Evolutionary conservation across 1,139 yeast species (phyloP), one percentile per base, ranked within the genome.

Genomic region (Candida sanyaensis): DNA sequence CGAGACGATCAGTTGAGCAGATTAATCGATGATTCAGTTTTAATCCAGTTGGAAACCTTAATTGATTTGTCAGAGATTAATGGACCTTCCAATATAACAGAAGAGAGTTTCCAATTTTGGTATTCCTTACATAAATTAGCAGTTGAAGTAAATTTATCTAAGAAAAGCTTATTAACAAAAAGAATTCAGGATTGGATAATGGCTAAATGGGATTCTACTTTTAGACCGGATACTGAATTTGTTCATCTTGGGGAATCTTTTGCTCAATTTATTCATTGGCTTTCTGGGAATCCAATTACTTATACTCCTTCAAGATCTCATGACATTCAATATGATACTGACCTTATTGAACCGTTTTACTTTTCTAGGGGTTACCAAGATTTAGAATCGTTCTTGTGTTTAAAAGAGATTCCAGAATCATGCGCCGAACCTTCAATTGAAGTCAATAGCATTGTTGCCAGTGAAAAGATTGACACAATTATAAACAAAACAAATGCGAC

Each of bases 31-130:
- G 63, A 63, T 11, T 62, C 75, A 0, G 54, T 81, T 5, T 48
- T 68, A 1, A 77, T 71, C 34, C 80, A 78, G 54, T 61, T 82
- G 26, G 78, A 76, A 41, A 77, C 75, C 30, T 48, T 81, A 2
- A 64, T 79, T 37, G 86, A 83, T 39, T 61, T 80, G 11, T 66
- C 88, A 0, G 84, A 80, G 39, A 67, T 82, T 1, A 78, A 77
- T 57, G 92, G 92, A 0, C 92, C 93, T 0, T 58, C 63, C 1
- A 32, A 49, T 1, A 49, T 84, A 1, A 68, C 73, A 45, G 66
- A 75, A 41, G 79, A 75, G 46, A 69, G 86, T 6, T 66, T 81
- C 41, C 56, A 61, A 13, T 80, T 85, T 50, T 86, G 92, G 91
- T 62, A 70, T 45, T 57, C 72, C 0, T 54, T 80, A 6, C 61